Evolutionary conservation across 1,284 basidiomycete genomes (phyloP).

Genomic region (Flammula alnicola): DNA sequence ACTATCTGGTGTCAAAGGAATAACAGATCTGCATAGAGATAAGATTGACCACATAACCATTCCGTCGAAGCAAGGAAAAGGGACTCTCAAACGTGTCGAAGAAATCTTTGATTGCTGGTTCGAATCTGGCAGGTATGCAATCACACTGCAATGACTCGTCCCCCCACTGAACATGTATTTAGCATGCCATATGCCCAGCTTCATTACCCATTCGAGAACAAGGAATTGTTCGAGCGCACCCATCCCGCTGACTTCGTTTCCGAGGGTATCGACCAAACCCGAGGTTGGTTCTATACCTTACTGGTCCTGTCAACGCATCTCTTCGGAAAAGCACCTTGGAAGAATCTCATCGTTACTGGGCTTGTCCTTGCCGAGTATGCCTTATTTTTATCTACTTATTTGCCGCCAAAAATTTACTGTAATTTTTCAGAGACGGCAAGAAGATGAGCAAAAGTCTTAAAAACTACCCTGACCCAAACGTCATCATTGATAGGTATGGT

Average conservation of each 20-base stretch:
- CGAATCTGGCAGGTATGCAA: slow-evolving; percentile 91
- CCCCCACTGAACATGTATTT: slow-evolving; percentile 1
- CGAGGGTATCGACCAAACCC: slow-evolving; percentile 95
- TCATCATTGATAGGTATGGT: slow-evolving; percentile 91
- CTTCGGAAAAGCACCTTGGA: slow-evolving; percentile 95
- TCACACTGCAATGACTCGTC: not conserved
- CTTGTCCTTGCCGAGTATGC: slow-evolving; percentile 92
- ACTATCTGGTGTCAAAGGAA: slow-evolving; percentile 84
- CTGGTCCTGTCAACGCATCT: slow-evolving; percentile 95
- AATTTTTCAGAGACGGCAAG: slow-evolving; percentile 83
- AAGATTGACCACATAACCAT: slow-evolving; percentile 97
- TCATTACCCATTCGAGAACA: slow-evolving; percentile 99
- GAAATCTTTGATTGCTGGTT: slow-evolving; percentile 99
- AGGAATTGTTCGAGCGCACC: slow-evolving; percentile 80
- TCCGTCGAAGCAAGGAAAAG: slow-evolving; percentile 91
- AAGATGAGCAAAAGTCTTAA: slow-evolving; percentile 99
- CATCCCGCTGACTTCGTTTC: slow-evolving; percentile 99
- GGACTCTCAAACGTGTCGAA: slow-evolving; percentile 85
- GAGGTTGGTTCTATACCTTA: slow-evolving; percentile 99
- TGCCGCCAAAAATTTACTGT: not conserved
- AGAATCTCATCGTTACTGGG: slow-evolving; percentile 97
- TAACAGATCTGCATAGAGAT: slow-evolving; percentile 95
- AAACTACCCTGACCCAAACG: slow-evolving; percentile 98
- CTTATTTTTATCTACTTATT: not conserved
- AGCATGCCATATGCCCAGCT: slow-evolving; percentile 98